A percentile compares a stretch with the other conserved stretches of the same genome.
Evolutionary conservation across 2,329 filamentous ascomycete species (phyloP).

Genomic region (Verticillium tricorpus): DNA sequence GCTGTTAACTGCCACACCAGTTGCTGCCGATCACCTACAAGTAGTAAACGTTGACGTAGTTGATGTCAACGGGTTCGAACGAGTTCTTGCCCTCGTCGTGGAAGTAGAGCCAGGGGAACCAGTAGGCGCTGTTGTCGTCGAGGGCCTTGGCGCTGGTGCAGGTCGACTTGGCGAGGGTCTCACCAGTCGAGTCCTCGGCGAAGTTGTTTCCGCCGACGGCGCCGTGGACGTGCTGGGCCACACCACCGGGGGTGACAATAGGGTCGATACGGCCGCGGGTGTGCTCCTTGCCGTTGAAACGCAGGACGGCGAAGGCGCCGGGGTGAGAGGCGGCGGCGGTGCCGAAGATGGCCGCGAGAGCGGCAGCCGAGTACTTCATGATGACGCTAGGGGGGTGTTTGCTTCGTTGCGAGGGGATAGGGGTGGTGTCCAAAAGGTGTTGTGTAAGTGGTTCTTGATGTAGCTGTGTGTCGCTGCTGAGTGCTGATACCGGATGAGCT

Average conservation of each 20-base stretch:
- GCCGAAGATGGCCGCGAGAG: conserved; percentile 33
- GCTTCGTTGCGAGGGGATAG: background rate
- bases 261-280: conserved; percentile 63
- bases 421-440: background rate
- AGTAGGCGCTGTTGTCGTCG: conserved; percentile 71
- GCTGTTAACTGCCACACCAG: background rate
- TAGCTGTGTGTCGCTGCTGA: conserved; percentile 2
- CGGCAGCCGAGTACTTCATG: conserved; percentile 30
- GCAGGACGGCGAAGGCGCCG: conserved; percentile 63
- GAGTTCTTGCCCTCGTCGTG: conserved; percentile 56
- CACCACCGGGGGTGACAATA: conserved; percentile 57
- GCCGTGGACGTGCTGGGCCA: conserved; percentile 62
- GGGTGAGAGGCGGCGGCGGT: conserved; percentile 28
- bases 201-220: conserved; percentile 70
- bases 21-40: conserved; percentile 39
- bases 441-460: conserved; percentile 6
- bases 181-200: conserved; percentile 55
- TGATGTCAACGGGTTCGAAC: conserved; percentile 62
- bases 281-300: conserved; percentile 62
- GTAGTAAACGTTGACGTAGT: conserved; percentile 76
- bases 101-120: conserved; percentile 70
- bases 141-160: conserved; percentile 69
- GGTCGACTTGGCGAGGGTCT: conserved; percentile 52
- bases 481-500: conserved; percentile 31
- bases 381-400: conserved; percentile 4